phyloP scores from a whole-genome alignment of 1,139 yeast genomes.

The Diutina siamensis region DNA sequence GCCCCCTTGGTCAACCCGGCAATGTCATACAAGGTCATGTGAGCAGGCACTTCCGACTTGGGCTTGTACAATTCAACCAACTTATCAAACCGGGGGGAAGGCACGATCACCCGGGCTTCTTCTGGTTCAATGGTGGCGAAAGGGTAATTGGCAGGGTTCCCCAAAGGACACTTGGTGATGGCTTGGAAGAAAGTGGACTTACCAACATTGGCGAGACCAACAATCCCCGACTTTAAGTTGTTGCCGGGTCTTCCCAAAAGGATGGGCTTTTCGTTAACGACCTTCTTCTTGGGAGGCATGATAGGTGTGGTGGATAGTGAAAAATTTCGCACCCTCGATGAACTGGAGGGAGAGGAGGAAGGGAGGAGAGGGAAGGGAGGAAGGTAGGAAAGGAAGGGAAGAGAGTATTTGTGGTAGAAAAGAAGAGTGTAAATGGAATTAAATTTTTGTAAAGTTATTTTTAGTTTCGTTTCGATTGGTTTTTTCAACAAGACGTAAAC shows the following conservation, averaged over 20 bases:
- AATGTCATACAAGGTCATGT: slow-evolving; percentile 88
- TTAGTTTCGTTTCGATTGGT: too few relatives aligned
- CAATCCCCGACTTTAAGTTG: slow-evolving; percentile 92
- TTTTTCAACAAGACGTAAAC: too few relatives aligned
- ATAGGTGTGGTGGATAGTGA: background rate
- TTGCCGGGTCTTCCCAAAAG: slow-evolving; percentile 97
- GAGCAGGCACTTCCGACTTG: slow-evolving; percentile 83
- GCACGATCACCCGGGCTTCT: slow-evolving; percentile 95
- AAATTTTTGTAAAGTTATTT: too few relatives aligned
- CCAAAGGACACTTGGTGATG: slow-evolving; percentile 80
- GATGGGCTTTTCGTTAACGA: slow-evolving; percentile 71
- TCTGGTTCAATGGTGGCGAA: slow-evolving; percentile 98
- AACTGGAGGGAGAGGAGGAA: background rate
- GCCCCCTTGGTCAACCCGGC: slow-evolving; percentile 99
- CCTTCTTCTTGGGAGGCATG: slow-evolving; percentile 38
- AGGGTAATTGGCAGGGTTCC: slow-evolving; percentile 98
- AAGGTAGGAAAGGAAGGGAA: too few relatives aligned
- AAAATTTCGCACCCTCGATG: slow-evolving; percentile 1
- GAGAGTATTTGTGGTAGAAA: too few relatives aligned
- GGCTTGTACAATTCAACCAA: slow-evolving; percentile 69
- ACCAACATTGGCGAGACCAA: slow-evolving; percentile 94
- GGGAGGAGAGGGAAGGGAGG: background rate
- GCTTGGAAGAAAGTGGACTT: slow-evolving; percentile 89
- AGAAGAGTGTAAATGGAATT: too few relatives aligned
- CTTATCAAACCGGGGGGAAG: slow-evolving; percentile 79